Evolutionary conservation across 352 stramenopile genomes (phyloP).

Genomic region (Phytophthora pini): DNA sequence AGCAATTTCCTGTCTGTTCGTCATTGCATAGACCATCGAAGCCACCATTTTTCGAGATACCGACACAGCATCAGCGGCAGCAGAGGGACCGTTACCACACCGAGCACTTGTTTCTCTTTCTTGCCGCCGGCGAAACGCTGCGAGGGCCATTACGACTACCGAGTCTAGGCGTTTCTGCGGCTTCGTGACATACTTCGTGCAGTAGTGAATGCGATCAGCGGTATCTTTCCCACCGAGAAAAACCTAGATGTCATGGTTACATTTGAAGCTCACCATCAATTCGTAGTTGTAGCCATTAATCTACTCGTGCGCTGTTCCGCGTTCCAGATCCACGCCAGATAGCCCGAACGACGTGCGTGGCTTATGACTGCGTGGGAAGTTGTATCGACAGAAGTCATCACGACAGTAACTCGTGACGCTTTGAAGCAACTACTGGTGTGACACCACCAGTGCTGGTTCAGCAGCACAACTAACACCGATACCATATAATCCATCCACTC

Average conservation of each 20-base stretch:
- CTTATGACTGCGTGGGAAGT: neutral
- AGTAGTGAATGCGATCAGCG: constrained; percentile 14
- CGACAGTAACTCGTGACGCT: neutral
- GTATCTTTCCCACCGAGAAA: constrained; percentile 1
- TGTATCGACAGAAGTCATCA: constrained; percentile 1
- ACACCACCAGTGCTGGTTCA: constrained; percentile 16
- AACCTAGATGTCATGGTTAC: constrained; percentile 10
- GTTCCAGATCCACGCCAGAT: neutral
- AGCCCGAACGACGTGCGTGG: neutral
- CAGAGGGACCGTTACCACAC: neutral
- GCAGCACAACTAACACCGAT: neutral
- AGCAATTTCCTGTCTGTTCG: constrained; percentile 2
- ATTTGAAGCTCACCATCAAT: constrained; percentile 8
- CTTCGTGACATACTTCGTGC: constrained; percentile 7
- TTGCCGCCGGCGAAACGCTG: neutral
- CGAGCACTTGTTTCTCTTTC: neutral
- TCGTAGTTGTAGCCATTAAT: constrained; percentile 10
- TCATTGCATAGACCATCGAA: constrained; percentile 10
- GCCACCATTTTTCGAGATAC: constrained; percentile 1
- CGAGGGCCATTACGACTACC: neutral
- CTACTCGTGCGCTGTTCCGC: constrained; percentile 1
- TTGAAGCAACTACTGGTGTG: constrained; percentile 15
- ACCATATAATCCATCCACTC: constrained; percentile 13
- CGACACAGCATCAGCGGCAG: neutral
- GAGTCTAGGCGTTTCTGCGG: constrained; percentile 8